phyloP scores from a whole-genome alignment of 2,329 filamentous ascomycete genomes.

The Dissoconium aciculare region DNA sequence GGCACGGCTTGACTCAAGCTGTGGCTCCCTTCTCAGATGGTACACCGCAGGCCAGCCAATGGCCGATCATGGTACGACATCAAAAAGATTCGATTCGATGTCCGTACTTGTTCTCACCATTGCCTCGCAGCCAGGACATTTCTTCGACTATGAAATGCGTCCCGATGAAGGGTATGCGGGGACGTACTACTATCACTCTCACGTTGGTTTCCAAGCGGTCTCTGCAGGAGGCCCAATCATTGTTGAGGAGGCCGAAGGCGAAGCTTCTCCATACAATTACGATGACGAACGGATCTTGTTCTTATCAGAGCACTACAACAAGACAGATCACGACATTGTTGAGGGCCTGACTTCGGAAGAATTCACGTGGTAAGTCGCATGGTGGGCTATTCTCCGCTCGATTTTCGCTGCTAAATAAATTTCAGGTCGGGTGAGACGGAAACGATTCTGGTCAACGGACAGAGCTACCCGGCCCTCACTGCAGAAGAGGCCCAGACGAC shows the following conservation, averaged over 20 bases:
- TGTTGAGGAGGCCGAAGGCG: conserved; percentile 34
- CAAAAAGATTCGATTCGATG: neutral
- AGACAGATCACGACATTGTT: conserved; percentile 38
- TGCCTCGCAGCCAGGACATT: conserved; percentile 35
- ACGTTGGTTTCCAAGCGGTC: conserved; percentile 47
- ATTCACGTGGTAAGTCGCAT: conserved; percentile 39
- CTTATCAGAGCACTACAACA: conserved; percentile 43
- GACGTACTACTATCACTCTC: conserved; percentile 55
- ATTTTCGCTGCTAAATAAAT: too few species aligned
- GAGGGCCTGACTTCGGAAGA: conserved; percentile 34
- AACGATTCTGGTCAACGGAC: conserved; percentile 45
- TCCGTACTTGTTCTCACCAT: too few species aligned
- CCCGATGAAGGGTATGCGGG: conserved; percentile 40
- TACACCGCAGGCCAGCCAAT: conserved; percentile 44
- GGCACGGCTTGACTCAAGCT: conserved; percentile 49
- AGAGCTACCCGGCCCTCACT: neutral
- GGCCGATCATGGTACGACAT: conserved; percentile 41
- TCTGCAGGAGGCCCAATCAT: conserved; percentile 44
- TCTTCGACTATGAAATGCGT: conserved; percentile 53
- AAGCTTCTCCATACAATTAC: conserved; percentile 40
- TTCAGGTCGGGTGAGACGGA: conserved; percentile 41
- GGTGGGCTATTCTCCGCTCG: too few species aligned
- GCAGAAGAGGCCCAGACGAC: neutral
- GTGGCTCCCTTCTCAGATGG: conserved; percentile 51
- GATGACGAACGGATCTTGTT: conserved; percentile 45